Evolutionary conservation across 2,329 filamentous ascomycete species (phyloP).

Genomic region (Colletotrichum tropicale): DNA sequence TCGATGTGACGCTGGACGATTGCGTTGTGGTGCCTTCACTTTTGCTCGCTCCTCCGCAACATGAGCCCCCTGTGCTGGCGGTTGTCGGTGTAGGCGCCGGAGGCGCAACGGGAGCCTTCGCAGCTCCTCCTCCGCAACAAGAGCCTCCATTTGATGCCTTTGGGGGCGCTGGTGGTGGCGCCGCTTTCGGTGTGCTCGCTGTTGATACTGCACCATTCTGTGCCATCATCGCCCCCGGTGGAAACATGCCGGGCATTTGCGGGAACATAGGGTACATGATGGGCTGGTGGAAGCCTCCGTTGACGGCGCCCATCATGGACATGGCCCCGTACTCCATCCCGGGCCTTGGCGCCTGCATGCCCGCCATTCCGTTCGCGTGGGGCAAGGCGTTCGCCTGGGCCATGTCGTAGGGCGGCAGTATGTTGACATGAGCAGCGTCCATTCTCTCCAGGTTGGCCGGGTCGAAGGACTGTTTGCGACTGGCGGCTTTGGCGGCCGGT

Average conservation of each 20-base stretch:
- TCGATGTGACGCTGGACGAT: slow-evolving; percentile 15
- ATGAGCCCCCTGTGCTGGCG: slow-evolving; percentile 20
- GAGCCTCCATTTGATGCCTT: background rate
- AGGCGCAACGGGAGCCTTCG: background rate
- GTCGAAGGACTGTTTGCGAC: slow-evolving; percentile 56
- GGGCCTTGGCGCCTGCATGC: slow-evolving; percentile 16
- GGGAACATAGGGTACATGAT: slow-evolving; percentile 18
- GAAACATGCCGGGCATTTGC: slow-evolving; percentile 11
- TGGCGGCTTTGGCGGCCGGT: slow-evolving; percentile 35
- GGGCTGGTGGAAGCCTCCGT: slow-evolving; percentile 16
- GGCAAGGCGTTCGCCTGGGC: slow-evolving; percentile 5
- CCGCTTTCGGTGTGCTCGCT: background rate
- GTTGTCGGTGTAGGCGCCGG: background rate
- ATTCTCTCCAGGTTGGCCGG: slow-evolving; percentile 53
- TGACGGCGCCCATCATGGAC: slow-evolving; percentile 16
- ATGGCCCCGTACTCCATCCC: slow-evolving; percentile 18
- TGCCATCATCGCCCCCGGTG: background rate
- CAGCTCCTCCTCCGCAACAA: slow-evolving; percentile 1
- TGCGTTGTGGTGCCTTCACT: slow-evolving; percentile 3
- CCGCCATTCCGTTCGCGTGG: slow-evolving; percentile 24
- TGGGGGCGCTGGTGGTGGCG: background rate
- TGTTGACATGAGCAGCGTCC: slow-evolving; percentile 56
- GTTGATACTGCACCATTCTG: background rate
- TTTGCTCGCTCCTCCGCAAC: slow-evolving; percentile 23
- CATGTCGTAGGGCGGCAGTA: slow-evolving; percentile 39